Evolutionary conservation across 306 rosid species (phyloP), one percentile per base, ranked within the genome.

Genomic region (Pachyrhizus erosus): DNA sequence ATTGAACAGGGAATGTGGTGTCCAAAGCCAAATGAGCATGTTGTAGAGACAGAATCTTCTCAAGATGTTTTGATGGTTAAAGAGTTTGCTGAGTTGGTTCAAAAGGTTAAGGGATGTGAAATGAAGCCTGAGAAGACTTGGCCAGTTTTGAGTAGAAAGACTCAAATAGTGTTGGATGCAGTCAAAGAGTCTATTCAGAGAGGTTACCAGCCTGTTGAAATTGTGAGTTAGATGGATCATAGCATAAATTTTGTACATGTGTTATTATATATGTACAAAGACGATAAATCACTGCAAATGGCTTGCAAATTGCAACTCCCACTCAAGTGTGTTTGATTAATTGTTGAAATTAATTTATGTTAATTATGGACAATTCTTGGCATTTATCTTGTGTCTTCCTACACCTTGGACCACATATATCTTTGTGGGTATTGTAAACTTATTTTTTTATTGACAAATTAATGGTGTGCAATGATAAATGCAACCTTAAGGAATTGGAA

Each of bases 21-120:
- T 7, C 88, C 88, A 1, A 77, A 77, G 33, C 20, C 80, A 0
- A 85, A 77, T 81, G 74, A 81, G 21, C 88, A 77, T 26, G 74
- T 81, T 5, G 83, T 85, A 0, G 86, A 85, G 26, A 77, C 88
- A 0, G 27, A 77, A 37, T 37, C 65, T 9, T 17, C 81, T 24
- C 88, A 85, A 73, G 88, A 85, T 26, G 81, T 85, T 71, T 82
- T n/a, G 45, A 85, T 85, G 88, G 80, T 85, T n/a, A 77, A 71
- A 69, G 83, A 85, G 77, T 85, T 85, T 72, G 52, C 77, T 5
- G 43, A 34, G 12, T 55, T 85, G 26, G 88, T 85, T 70, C 10
- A 3, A 0, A 85, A 77, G 66, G 27, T 85, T n/a, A 73, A 80
- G 85, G 3, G 5, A 0, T 24, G 62, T 49, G 86, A n/a, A 11